phyloP scores from a whole-genome alignment of 2,329 filamentous ascomycete species.

The Proliferodiscus dingleyae region DNA sequence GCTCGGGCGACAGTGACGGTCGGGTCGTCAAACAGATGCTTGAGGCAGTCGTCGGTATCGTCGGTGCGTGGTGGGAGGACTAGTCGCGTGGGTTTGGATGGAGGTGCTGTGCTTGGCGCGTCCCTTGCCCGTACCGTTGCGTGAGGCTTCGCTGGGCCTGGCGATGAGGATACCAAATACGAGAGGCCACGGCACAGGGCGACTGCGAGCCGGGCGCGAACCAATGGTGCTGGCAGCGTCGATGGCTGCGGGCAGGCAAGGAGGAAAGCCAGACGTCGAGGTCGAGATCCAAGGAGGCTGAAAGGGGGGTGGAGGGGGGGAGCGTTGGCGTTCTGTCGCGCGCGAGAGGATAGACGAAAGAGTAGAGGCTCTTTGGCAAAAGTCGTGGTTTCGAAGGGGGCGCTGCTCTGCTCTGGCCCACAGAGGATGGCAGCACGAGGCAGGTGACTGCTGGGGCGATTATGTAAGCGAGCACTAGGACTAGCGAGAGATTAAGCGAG shows the following conservation, averaged over 20 bases:
- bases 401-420: no score
- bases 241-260: conserved; percentile 2
- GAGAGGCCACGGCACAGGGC: not conserved
- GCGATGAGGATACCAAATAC: no score
- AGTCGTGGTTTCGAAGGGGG: not conserved
- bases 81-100: conserved; percentile 29
- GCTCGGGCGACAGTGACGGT: conserved; percentile 12
- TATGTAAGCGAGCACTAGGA: no score
- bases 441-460: no score
- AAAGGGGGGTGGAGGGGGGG: not conserved
- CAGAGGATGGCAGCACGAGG: no score
- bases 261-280: not conserved
- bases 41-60: conserved; percentile 9
- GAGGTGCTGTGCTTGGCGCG: conserved; percentile 31
- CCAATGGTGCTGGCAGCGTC: not conserved
- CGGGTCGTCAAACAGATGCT: conserved; percentile 10
- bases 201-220: not conserved
- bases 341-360: no score
- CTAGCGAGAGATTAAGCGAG: no score
- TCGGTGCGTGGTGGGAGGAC: conserved; percentile 21
- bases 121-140: no score
- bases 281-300: not conserved
- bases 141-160: conserved; percentile 14
- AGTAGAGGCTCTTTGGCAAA: not conserved
- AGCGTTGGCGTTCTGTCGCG: not conserved